These are phyloP conservation scores for Arthrinium phaeospermum DNA, from an alignment of 2,329 filamentous ascomycete genomes.

Conservation along the genomic window DNA sequence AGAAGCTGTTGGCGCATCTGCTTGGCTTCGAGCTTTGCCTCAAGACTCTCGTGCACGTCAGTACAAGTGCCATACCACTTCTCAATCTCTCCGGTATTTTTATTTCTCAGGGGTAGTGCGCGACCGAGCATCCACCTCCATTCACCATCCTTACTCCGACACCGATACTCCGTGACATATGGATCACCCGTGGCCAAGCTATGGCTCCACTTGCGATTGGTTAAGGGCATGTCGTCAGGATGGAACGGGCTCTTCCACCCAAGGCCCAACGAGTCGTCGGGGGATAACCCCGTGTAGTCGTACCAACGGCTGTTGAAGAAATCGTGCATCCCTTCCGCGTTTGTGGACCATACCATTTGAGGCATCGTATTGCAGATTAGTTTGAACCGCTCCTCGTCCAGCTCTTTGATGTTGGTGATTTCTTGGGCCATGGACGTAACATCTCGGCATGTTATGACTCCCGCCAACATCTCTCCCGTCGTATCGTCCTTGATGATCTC, in stretches of 20 bases:
- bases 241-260: conserved; percentile 72
- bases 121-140: conserved; percentile 82
- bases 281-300: conserved; percentile 73
- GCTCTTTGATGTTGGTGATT: conserved; percentile 71
- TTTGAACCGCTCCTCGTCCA: conserved; percentile 76
- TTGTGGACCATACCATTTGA: conserved; percentile 76
- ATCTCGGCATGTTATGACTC: conserved; percentile 74
- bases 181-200: conserved; percentile 70
- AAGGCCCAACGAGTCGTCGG: conserved; percentile 65
- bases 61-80: conserved; percentile 84
- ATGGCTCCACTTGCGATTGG: conserved; percentile 62
- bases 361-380: conserved; percentile 77
- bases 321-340: conserved; percentile 68
- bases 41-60: conserved; percentile 77
- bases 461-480: conserved; percentile 75
- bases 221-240: conserved; percentile 68
- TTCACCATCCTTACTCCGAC: conserved; percentile 67
- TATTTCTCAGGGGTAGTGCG: conserved; percentile 70
- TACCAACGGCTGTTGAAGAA: conserved; percentile 83
- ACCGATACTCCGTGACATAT: conserved; percentile 75
- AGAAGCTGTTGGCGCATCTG: conserved; percentile 72
- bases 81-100: conserved; percentile 69
- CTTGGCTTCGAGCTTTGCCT: conserved; percentile 69
- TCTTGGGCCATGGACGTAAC: conserved; percentile 73
- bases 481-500: conserved; percentile 70